A percentile compares a stretch with the other conserved stretches of the same genome.
Evolutionary conservation across 2,329 filamentous ascomycete genomes (phyloP).

Genomic region (Pseudocercospora crystallina): DNA sequence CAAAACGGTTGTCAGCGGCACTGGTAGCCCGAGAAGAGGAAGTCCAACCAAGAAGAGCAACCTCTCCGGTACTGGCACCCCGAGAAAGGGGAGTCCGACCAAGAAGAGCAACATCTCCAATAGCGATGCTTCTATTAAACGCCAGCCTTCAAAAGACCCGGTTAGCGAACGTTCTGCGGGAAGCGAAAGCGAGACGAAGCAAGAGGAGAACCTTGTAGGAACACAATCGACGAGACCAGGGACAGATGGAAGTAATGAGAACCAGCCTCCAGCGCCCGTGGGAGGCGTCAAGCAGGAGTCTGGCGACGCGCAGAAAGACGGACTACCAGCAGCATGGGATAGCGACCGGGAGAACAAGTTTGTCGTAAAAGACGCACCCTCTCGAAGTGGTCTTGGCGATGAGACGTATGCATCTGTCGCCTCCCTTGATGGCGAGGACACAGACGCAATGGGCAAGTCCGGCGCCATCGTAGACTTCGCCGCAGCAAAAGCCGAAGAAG

Average conservation of each 20-base stretch:
- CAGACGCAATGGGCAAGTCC: conserved; percentile 32
- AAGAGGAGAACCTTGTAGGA: conserved; percentile 27
- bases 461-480: conserved; percentile 29
- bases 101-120: not conserved
- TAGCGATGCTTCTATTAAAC: too few relatives aligned
- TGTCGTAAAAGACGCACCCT: conserved; percentile 2
- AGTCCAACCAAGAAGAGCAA: conserved; percentile 1
- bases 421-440: conserved; percentile 21
- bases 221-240: conserved; percentile 20
- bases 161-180: too few relatives aligned
- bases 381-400: not conserved
- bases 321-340: conserved; percentile 9
- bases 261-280: not conserved
- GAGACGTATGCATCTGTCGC: conserved; percentile 11
- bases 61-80: not conserved
- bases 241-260: conserved; percentile 2
- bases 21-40: conserved; percentile 1
- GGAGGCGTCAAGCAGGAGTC: not conserved
- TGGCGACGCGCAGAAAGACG: conserved; percentile 3
- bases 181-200: conserved; percentile 16
- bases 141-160: too few relatives aligned
- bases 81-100: conserved; percentile 2
- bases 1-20: not conserved
- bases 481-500: conserved; percentile 21
- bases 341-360: conserved; percentile 9